Evolutionary conservation across 2,329 filamentous ascomycete species (phyloP), one percentile per base, ranked within the genome.

Genomic region (Xylaria sp.): DNA sequence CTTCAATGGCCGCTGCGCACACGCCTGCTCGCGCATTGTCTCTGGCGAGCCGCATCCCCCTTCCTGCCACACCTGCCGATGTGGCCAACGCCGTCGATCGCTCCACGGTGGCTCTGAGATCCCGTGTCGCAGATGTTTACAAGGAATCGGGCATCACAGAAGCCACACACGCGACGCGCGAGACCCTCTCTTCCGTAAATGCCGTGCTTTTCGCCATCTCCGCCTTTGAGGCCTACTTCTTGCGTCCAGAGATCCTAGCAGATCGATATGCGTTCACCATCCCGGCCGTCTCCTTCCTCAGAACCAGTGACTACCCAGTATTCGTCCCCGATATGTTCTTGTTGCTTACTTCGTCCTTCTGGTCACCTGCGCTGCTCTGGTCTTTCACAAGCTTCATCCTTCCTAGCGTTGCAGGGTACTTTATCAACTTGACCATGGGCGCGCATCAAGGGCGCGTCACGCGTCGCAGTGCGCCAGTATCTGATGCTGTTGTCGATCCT

Each of bases 301-400:
- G 83, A 60, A 85, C 85, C 14, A 78, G 81, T 6, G 84, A 86
- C 64, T 82, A 86, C 66, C 80, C 87, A 2, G 81, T 96, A 65
- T 84, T 86, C 70, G 77, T 95, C 19, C 92, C 94, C 0, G 92
- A 98, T 76, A 81, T 96, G 70, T 96, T 95, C 77, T 78, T 89
- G 31, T 80, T 97, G 8, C 78, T 96, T 38, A 91, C 90, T 1
- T 80, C 84, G 40, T 84, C 85, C 25, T 98, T 97, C 83, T 98
- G 94, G 94, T 88, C 86, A 0, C 90, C 94, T 0, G 87, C 91
- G 58, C 82, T 88, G 7, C 83, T 93, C 19, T 98, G 94, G 93
- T 75, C 87, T 4, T 75, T 89, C 37, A 95, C 92, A 9, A 90
- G 87, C 73, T 76, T 92, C 57, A 72, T 91, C 45, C 68, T 94